Percentiles rank a stretch among this genome's conserved stretches.
phyloP scores from a whole-genome alignment of 1,284 basidiomycete genomes.

The Mycena sp. region DNA sequence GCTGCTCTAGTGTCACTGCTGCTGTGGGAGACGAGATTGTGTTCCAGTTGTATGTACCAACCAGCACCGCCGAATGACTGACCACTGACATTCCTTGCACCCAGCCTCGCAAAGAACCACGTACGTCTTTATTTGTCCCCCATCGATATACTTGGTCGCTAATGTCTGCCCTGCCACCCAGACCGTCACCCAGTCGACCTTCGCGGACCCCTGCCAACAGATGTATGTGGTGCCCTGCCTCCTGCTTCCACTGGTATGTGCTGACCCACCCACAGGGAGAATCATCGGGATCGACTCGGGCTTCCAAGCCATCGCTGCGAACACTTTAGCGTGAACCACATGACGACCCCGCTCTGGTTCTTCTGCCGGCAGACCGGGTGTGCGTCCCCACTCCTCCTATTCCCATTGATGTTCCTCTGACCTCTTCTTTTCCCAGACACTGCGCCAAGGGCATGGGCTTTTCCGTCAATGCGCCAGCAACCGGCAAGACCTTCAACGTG shows the following conservation, averaged over 20 bases:
- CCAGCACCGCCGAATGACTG: neutral
- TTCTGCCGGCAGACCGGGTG: slow-evolving; percentile 53
- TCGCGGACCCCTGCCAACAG: too few relatives aligned
- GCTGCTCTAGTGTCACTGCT: slow-evolving; percentile 51
- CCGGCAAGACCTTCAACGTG: slow-evolving; percentile 52
- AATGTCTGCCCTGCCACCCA: too few relatives aligned
- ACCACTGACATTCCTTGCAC: neutral
- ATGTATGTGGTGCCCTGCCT: too few relatives aligned
- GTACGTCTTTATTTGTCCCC: too few relatives aligned
- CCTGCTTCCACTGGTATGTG: too few relatives aligned
- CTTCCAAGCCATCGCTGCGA: slow-evolving; percentile 45
- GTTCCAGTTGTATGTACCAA: slow-evolving; percentile 55
- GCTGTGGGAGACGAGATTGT: slow-evolving; percentile 59
- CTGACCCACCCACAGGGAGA: neutral
- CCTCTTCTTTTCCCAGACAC: slow-evolving; percentile 39
- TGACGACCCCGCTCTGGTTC: too few relatives aligned
- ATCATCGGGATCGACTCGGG: slow-evolving; percentile 55
- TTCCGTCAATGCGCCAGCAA: slow-evolving; percentile 55
- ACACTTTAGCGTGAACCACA: slow-evolving; percentile 58
- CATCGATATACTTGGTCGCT: too few relatives aligned
- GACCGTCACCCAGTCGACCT: too few relatives aligned
- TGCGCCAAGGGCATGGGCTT: slow-evolving; percentile 62
- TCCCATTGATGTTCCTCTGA: too few relatives aligned
- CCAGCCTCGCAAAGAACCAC: slow-evolving; percentile 47
- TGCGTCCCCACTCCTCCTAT: slow-evolving; percentile 9